Conservation (phyloP, 331 rosid species). For the Stylosanthes scabra region DNA sequence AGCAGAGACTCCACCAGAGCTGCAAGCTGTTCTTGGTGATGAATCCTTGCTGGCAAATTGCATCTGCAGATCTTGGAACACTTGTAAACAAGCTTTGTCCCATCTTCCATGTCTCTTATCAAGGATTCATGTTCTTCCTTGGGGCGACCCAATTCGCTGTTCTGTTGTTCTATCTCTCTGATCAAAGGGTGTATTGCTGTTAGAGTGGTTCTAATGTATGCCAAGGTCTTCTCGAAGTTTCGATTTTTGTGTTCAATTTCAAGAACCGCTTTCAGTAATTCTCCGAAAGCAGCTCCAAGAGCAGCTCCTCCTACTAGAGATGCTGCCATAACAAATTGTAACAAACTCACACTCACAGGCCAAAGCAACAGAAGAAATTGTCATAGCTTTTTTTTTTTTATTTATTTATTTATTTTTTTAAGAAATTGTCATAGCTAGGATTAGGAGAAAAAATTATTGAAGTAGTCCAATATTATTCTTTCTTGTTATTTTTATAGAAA, state of each 20-base stretch:
- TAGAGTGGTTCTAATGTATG: neutral
- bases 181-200: neutral
- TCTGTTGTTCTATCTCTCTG: neutral
- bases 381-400: too few relatives aligned
- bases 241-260: neutral
- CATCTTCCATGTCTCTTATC: slow-evolving; percentile 6
- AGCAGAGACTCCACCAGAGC: neutral
- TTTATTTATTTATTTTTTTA: too few relatives aligned
- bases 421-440: too few relatives aligned
- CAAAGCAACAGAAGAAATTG: too few relatives aligned
- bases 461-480: too few relatives aligned
- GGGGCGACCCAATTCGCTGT: neutral
- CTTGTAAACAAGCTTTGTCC: neutral
- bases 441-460: too few relatives aligned
- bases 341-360: too few relatives aligned
- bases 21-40: neutral
- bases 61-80: neutral
- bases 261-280: neutral
- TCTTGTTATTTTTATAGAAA: too few relatives aligned
- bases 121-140: neutral
- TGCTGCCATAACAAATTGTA: neutral
- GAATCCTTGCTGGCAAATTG: neutral
- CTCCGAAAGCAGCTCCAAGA: neutral
- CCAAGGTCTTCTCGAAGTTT: neutral
- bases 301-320: neutral